Percentiles rank a stretch among this genome's conserved stretches.
Evolutionary conservation across 148 eudicot genomes (phyloP).

Genomic region (Fagopyrum homotropicum): DNA sequence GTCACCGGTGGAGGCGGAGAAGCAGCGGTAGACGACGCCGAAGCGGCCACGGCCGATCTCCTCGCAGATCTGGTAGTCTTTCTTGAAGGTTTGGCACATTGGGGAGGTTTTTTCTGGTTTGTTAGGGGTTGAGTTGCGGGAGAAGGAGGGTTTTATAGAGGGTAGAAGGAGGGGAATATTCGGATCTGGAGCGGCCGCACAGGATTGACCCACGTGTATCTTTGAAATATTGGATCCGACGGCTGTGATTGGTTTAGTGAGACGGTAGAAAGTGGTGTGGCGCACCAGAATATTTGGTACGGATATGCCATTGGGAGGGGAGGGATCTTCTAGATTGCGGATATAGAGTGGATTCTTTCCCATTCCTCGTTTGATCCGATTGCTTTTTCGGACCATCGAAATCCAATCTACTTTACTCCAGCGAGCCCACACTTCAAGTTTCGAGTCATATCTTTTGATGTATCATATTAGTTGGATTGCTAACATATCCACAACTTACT

Average conservation of each 20-base stretch:
- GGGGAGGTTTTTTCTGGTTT: not conserved
- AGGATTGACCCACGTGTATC: conserved; percentile 4
- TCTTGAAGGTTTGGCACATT: conserved; percentile 33
- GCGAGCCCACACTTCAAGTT: no score
- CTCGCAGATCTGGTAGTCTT: conserved; percentile 41
- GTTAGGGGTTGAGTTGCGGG: not conserved
- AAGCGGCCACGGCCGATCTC: conserved; percentile 71
- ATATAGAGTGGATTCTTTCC: not conserved
- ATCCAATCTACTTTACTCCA: not conserved
- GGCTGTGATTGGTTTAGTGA: not conserved
- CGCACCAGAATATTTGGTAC: not conserved
- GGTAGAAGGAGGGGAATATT: not conserved
- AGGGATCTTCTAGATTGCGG: not conserved
- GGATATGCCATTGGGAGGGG: conserved; percentile 1
- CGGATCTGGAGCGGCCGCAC: conserved; percentile 9
- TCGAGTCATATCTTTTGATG: no score
- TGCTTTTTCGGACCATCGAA: not conserved
- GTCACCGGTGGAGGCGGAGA: conserved; percentile 25
- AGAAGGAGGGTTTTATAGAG: not conserved
- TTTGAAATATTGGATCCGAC: not conserved
- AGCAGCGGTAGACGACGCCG: conserved; percentile 57
- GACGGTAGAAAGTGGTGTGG: not conserved
- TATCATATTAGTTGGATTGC: no score
- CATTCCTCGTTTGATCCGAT: not conserved
- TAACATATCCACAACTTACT: no score